A percentile compares a stretch with the other conserved stretches of the same genome.
These are phyloP conservation scores for Corchorus capsularis DNA, from an alignment of 345 rosid species.

Conservation along the genomic window DNA sequence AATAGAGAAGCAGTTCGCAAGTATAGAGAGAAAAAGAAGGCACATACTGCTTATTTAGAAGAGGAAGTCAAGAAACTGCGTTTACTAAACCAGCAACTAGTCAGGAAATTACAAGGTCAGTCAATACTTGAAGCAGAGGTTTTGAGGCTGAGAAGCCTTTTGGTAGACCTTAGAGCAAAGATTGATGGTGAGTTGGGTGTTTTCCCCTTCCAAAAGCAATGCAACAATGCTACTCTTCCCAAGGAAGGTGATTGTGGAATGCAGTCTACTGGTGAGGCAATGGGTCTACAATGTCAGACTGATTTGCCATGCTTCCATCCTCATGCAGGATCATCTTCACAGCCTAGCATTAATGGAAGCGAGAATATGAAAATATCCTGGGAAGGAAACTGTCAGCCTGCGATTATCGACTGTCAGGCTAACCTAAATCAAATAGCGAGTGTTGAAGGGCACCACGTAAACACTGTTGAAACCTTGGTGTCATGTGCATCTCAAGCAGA, in stretches of 20 bases:
- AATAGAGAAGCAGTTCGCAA: constrained; percentile 80
- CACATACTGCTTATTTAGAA: constrained; percentile 66
- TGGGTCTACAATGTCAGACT: constrained; percentile 23
- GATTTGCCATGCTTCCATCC: constrained; percentile 42
- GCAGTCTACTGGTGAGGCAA: constrained; percentile 22
- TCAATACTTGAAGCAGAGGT: constrained; percentile 56
- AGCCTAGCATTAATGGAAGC: constrained; percentile 30
- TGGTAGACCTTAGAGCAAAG: constrained; percentile 52
- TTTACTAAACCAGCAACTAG: constrained; percentile 46
- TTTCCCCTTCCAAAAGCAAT: constrained; percentile 47
- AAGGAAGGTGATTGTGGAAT: constrained; percentile 43
- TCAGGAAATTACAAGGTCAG: constrained; percentile 54
- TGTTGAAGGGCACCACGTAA: constrained; percentile 19
- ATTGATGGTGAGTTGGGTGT: constrained; percentile 54
- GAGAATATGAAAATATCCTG: constrained; percentile 33
- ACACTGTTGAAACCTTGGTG: constrained; percentile 23
- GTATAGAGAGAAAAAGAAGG: constrained; percentile 85
- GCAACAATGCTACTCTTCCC: constrained; percentile 24
- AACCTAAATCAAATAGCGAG: constrained; percentile 19
- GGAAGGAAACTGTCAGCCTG: constrained; percentile 39
- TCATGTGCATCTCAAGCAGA: constrained; percentile 28
- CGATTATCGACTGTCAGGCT: constrained; percentile 30
- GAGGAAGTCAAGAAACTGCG: constrained; percentile 67
- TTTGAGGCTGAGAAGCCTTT: constrained; percentile 47
- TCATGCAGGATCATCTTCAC: constrained; percentile 26